Percentiles rank a stretch among this genome's conserved stretches.
phyloP scores from a whole-genome alignment of 1,284 basidiomycete genomes.

The Cryptococcus wingfieldii region DNA sequence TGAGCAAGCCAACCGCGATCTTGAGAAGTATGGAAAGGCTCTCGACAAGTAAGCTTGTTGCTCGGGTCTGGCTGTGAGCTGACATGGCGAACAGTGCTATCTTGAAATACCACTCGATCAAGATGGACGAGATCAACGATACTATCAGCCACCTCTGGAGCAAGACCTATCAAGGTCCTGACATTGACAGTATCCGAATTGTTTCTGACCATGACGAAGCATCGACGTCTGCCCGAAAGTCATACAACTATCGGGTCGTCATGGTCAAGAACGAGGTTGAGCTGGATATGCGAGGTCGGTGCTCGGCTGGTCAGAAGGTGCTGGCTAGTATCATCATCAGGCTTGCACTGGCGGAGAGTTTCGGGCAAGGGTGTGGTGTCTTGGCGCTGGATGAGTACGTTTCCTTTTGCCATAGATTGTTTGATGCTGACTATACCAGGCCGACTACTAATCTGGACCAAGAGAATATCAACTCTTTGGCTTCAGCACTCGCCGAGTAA shows the following conservation, averaged over 20 bases:
- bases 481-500: conserved; percentile 84
- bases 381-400: conserved; percentile 81
- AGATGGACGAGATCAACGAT: conserved; percentile 99
- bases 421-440: conserved; percentile 22
- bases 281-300: conserved; percentile 99
- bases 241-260: conserved; percentile 98
- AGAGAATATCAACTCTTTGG: conserved; percentile 94
- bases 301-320: conserved; percentile 98
- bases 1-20: conserved; percentile 87
- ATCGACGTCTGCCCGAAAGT: conserved; percentile 64
- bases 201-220: conserved; percentile 84
- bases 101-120: conserved; percentile 96
- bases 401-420: background rate
- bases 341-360: conserved; percentile 94
- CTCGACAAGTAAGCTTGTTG: conserved; percentile 71
- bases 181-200: conserved; percentile 97
- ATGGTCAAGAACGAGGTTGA: conserved; percentile 99
- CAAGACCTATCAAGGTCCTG: conserved; percentile 97
- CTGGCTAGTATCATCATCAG: conserved; percentile 98
- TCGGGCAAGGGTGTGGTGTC: conserved; percentile 95
- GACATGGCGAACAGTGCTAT: conserved; percentile 65
- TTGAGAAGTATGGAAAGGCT: conserved; percentile 96
- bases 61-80: background rate
- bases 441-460: conserved; percentile 96
- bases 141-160: conserved; percentile 95